Evolutionary conservation across 768 basidiomycete genomes (phyloP), one percentile per base, ranked within the genome.

Genomic region (Sarcomyxa edulis): DNA sequence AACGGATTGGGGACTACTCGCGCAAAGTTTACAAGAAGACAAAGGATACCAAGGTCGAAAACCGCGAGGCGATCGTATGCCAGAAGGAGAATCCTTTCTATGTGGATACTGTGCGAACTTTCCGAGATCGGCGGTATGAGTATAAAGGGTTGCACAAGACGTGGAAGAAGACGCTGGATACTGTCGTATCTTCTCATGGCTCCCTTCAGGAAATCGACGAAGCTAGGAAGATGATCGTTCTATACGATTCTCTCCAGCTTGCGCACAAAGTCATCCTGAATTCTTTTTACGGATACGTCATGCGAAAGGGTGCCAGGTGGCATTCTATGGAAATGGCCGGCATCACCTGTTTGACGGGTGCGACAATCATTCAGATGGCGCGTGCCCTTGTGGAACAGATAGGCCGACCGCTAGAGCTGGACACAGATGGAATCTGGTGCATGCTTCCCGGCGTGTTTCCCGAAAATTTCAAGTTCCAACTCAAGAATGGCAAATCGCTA

Each of bases 261-360:
- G 96, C 96, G 3, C 96, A 99, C 75, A 99, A 99, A 67, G 97
- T 94, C 55, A 99, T 99, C 56, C 78, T 99, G 48, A 99, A 99
- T 69, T 98, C 96, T 3, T 99, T 99, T 72, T 99, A 99, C 56
- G 96, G 96, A 24, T 99, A 99, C 51, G 95, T 99, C 57, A 98
- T 98, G 96, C 81, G 96, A 27, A 98, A 99, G 58, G 96, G 96
- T 37, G 96, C 96, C 12, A 72, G 96, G 21, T 99, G 96, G 96
- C 94, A 97, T 59, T 98, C 95, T 20, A 97, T 99, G 96, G 96
- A 99, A 68, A 99, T 99, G 96, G 96, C 96, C 1, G 96, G 96
- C 6, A 97, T 99, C 46, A 98, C 96, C 8, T 99, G 96, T 64
- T 68, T 98, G 37, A 98, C 96, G 0, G 96, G 96, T 27, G 93